phyloP scores from a whole-genome alignment of 2,329 filamentous ascomycete genomes.

The Sporothrix dimorphospora region DNA sequence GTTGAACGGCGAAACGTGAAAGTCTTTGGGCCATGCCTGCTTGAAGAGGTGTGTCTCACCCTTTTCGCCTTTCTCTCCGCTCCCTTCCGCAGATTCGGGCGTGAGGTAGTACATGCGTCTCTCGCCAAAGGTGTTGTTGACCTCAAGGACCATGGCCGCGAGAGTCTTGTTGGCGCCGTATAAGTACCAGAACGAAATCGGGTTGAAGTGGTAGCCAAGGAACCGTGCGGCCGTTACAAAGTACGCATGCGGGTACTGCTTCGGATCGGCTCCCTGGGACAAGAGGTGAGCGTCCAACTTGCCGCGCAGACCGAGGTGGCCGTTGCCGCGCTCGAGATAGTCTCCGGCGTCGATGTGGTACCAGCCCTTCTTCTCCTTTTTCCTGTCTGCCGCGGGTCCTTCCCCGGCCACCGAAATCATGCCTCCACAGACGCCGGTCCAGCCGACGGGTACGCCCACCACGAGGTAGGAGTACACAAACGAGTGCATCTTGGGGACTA shows the following conservation, averaged over 20 bases:
- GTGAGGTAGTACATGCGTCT: slow-evolving; percentile 65
- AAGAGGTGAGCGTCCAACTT: slow-evolving; percentile 65
- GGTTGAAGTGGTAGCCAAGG: slow-evolving; percentile 72
- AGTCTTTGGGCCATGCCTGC: slow-evolving; percentile 67
- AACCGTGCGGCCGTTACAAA: slow-evolving; percentile 72
- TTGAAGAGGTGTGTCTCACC: slow-evolving; percentile 44
- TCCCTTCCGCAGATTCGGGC: slow-evolving; percentile 2
- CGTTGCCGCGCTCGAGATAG: slow-evolving; percentile 61
- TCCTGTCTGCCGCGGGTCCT: slow-evolving; percentile 20
- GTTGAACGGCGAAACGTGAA: slow-evolving; percentile 78
- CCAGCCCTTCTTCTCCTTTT: slow-evolving; percentile 48
- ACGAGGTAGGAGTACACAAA: slow-evolving; percentile 74
- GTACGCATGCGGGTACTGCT: slow-evolving; percentile 68
- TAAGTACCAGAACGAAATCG: slow-evolving; percentile 79
- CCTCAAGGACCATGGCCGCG: slow-evolving; percentile 69
- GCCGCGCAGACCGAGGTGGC: slow-evolving; percentile 57
- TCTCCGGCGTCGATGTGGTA: slow-evolving; percentile 62
- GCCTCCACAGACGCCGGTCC: slow-evolving; percentile 57
- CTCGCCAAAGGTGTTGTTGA: slow-evolving; percentile 78
- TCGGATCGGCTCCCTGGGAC: slow-evolving; percentile 59
- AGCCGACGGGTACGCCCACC: slow-evolving; percentile 69
- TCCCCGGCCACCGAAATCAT: slow-evolving; percentile 52
- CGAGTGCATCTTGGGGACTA: slow-evolving; percentile 68
- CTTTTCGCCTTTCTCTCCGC: slow-evolving; percentile 9
- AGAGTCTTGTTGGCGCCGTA: slow-evolving; percentile 63